Percentiles rank a stretch among this genome's conserved stretches.
phyloP scores from a whole-genome alignment of 495 filamentous ascomycete species.

The Aspergillus sclerotioniger region DNA sequence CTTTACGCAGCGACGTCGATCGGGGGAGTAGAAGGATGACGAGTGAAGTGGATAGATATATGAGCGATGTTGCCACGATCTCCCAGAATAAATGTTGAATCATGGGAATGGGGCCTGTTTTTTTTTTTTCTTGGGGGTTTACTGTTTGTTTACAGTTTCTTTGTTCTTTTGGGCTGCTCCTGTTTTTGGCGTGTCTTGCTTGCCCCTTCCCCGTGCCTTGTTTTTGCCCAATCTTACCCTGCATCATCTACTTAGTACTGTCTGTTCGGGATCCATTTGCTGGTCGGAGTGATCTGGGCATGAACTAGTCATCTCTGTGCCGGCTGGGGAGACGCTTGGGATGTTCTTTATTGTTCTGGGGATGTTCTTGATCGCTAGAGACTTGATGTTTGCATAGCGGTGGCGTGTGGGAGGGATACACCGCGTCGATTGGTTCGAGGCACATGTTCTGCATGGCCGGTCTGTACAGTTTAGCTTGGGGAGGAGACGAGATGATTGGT shows the following conservation, averaged over 20 bases:
- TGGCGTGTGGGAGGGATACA: neutral
- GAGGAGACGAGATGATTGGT: neutral
- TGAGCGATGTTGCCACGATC: conserved; percentile 14
- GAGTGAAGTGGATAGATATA: conserved; percentile 7
- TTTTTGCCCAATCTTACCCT: neutral
- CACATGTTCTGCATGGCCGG: neutral
- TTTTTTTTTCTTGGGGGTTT: neutral
- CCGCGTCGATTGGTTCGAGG: neutral
- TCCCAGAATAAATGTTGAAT: neutral
- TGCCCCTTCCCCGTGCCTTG: conserved; percentile 1
- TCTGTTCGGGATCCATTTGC: neutral
- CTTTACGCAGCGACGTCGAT: conserved; percentile 67
- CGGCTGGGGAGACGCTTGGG: neutral
- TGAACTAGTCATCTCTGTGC: neutral
- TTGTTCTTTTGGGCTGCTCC: conserved; percentile 3
- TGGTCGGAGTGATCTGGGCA: neutral
- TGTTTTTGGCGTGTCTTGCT: neutral
- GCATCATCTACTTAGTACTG: neutral
- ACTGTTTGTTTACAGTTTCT: conserved; percentile 8
- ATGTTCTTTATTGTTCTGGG: neutral
- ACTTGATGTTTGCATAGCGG: conserved; percentile 13
- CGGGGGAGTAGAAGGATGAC: conserved; percentile 10
- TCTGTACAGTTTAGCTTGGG: neutral
- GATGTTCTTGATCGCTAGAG: conserved; percentile 2
- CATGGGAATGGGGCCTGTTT: neutral